Percentiles rank a stretch among this genome's conserved stretches.
Evolutionary conservation across 2,329 filamentous ascomycete genomes (phyloP).

Genomic region (Lasiodiplodia theobromae): DNA sequence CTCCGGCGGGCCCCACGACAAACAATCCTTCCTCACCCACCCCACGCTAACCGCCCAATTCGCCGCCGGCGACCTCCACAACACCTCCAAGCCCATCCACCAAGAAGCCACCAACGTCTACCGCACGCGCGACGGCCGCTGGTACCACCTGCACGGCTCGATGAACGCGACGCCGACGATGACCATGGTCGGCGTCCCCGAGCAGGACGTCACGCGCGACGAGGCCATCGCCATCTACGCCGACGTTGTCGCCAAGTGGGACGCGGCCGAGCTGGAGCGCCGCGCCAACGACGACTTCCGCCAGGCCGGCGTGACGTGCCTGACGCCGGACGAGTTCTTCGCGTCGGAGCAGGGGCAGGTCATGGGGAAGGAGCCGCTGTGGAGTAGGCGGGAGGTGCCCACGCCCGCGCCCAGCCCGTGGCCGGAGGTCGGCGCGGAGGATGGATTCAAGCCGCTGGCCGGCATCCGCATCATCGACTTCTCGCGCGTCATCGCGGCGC

Average conservation of each 20-base stretch:
- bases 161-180: conserved; percentile 53
- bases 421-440: not conserved
- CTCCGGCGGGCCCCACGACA: conserved; percentile 34
- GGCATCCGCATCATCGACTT: conserved; percentile 61
- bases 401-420: not conserved
- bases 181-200: conserved; percentile 41
- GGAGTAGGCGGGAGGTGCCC: not conserved
- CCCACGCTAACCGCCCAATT: conserved; percentile 33
- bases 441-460: conserved; percentile 46
- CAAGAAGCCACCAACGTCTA: conserved; percentile 55
- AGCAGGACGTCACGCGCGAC: conserved; percentile 34
- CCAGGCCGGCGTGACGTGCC: conserved; percentile 52
- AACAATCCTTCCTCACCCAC: conserved; percentile 33
- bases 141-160: conserved; percentile 56
- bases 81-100: conserved; percentile 29
- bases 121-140: conserved; percentile 53
- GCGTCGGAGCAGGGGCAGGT: conserved; percentile 43
- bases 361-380: conserved; percentile 26
- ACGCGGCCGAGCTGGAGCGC: conserved; percentile 45
- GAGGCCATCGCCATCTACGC: conserved; percentile 44
- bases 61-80: conserved; percentile 38
- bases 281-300: conserved; percentile 47
- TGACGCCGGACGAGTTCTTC: conserved; percentile 48
- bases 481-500: conserved; percentile 58
- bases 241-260: conserved; percentile 44